Evolutionary conservation across 257 asterid species (phyloP).

Genomic region (Solanum pinnatisectum): DNA sequence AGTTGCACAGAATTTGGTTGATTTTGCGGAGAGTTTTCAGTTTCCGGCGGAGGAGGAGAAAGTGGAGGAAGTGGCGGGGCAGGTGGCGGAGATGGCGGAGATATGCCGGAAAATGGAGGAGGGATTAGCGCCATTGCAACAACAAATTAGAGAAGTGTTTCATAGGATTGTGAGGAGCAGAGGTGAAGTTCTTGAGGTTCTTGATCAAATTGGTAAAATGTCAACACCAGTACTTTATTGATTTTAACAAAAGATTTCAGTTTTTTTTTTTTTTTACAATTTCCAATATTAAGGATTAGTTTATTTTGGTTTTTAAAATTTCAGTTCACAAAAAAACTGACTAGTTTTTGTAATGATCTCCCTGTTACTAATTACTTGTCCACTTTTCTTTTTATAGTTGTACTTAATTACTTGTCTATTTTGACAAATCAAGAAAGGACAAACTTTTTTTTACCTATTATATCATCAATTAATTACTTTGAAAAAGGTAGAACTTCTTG

Average conservation of each 20-base stretch:
- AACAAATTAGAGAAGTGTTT: constrained; percentile 72
- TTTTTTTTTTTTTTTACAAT: not conserved
- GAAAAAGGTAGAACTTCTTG: too few species aligned
- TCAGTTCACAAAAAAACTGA: not conserved
- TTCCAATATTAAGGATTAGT: not conserved
- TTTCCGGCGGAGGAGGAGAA: constrained; percentile 78
- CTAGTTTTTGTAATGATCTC: not conserved
- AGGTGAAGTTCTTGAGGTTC: constrained; percentile 62
- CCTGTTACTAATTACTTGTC: too few species aligned
- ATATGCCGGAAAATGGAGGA: constrained; percentile 73
- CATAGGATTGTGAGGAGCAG: constrained; percentile 94
- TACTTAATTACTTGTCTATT: too few species aligned
- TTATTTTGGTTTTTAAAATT: not conserved
- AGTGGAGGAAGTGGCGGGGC: constrained; percentile 35
- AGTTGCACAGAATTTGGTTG: constrained; percentile 43
- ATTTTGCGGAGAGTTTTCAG: constrained; percentile 44
- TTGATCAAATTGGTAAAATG: constrained; percentile 59
- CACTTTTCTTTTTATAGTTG: too few species aligned
- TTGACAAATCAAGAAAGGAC: too few species aligned
- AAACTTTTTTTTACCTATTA: too few species aligned
- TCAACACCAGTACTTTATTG: constrained; percentile 59
- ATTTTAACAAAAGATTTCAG: not conserved
- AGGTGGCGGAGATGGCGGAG: constrained; percentile 65
- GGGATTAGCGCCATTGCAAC: constrained; percentile 66
- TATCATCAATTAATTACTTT: too few species aligned